phyloP scores from a whole-genome alignment of 495 filamentous ascomycete species.

The Podospora pseudoanserina region DNA sequence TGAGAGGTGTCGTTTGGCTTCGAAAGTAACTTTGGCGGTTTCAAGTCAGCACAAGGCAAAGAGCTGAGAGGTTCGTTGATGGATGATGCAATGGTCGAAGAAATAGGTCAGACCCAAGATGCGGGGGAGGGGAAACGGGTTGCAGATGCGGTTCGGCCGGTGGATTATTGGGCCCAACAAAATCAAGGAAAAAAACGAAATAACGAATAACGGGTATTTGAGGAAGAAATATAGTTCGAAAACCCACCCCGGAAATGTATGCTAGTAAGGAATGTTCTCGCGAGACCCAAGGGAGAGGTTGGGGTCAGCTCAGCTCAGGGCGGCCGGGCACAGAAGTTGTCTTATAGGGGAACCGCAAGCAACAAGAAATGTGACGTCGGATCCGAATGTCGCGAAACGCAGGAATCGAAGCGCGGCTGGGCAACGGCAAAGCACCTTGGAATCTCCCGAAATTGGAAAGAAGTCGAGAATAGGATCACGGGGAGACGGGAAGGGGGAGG shows the following conservation, averaged over 20 bases:
- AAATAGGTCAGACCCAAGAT: not conserved
- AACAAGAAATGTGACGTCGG: constrained; percentile 18
- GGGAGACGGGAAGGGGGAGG: constrained; percentile 26
- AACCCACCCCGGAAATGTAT: not conserved
- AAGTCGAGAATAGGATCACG: constrained; percentile 13
- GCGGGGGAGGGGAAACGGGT: not conserved
- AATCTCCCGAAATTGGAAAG: constrained; percentile 10
- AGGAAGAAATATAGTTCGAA: not conserved
- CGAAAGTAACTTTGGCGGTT: constrained; percentile 1
- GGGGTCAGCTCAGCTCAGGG: constrained; percentile 10
- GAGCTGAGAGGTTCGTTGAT: not conserved
- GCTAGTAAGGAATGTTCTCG: constrained; percentile 6
- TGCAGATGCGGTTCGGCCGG: not conserved
- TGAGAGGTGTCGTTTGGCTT: not conserved
- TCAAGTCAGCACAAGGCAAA: not conserved
- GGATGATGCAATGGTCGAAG: not conserved
- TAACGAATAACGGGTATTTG: not conserved
- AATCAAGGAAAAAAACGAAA: not conserved
- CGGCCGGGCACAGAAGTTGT: constrained; percentile 7
- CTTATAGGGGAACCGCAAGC: constrained; percentile 19
- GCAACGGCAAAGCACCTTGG: constrained; percentile 20
- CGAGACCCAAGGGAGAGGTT: constrained; percentile 9
- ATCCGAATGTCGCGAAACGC: constrained; percentile 12
- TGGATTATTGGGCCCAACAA: not conserved
- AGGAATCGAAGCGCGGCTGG: constrained; percentile 10